Base-by-base conservation (phyloP, 1,284 basidiomycete genomes). In the Salmacisia buchloeana region DNA sequence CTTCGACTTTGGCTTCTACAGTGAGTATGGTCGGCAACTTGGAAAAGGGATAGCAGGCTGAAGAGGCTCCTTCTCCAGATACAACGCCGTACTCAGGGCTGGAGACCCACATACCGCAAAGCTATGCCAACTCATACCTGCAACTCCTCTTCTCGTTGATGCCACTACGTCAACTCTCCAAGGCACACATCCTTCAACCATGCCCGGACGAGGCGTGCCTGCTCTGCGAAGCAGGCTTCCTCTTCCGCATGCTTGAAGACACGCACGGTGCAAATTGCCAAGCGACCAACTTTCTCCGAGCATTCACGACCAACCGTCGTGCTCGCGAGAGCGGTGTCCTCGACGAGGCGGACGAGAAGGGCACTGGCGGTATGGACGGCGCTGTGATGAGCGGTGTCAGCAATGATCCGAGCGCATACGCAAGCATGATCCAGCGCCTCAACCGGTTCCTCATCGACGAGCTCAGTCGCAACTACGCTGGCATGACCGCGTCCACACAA, bases 21-120 rank as follows among this genome's bases (percentile, higher is more conserved):
- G 76, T 68, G 62, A 65, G 49, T 35, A 62, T 41, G 59, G 25
- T 9, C 57, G 43, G 9, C 10, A 29, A 35, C 35, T 12, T 39
- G 13, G 21, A 15, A 23, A 2, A 43, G 15, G 52, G 46, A 58
- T 59, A 43, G 10, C 64, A 93, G 92, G 0, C 96, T 91, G 78
- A 96, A 92, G 81, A 96, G 96, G 18, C 80, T 87, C 86, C 29
- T 31, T 18, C 27, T 33, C 3, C 27, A 54, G 27, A 54, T 12
- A 54, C 49, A 75, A 97, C 96, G 0, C 80, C 85, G 29, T 93
- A 87, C 77, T 93, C 91, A 64, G 96, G 96, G 3, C 84, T 99
- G 58, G 96, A 98, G 81, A 97, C 94, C 1, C 92, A 98, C 78
- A 97, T 98, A 66, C 84, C 91, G 60, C 96, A 97, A 80, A 97